Base-by-base conservation (phyloP, 2,329 filamentous ascomycete genomes). In the Alternaria sp. region DNA sequence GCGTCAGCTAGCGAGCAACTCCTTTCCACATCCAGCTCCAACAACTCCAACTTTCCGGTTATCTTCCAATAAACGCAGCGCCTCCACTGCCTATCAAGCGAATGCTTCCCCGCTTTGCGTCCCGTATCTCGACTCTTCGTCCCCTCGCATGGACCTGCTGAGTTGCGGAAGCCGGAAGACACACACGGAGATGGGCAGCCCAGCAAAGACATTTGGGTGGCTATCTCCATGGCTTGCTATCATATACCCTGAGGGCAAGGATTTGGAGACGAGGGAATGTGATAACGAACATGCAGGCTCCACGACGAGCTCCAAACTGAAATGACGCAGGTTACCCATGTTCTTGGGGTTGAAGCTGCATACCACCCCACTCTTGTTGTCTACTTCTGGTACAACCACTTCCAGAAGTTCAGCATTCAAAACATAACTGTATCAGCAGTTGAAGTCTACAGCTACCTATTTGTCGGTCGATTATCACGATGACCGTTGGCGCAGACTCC, bases 281-380 rank as follows among this genome's bases (percentile, higher is more conserved):
- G 54, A 47, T 58, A 57, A 26, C 23, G 17, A 46, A n/a, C 5
- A 49, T 30, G 19, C 15, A 26, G 19, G 53, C 46, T 23, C 25
- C 40, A 50, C 26, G 17, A 59, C 23, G 32, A 13, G 32, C 46
- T 43, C 25, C 28, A 43, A 21, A 30, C 28, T 40, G 26, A 21
- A 32, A 36, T 50, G 32, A 45, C 21, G 11, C 36, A 51, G 46
- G 21, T 26, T 17, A 19, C 28, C 7, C 19, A 26, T 52, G 21
- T 43, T 30, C 47, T 21, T 32, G n/a, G 15, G 28, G 32, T 40
- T 26, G 3, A 12, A 23, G 8, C 32, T 54, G 19, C 23, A 59
- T n/a, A 12, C 44, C 49, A 50, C 53, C 62, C 62, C 59, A 61
- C 62, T 51, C 25, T 45, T 55, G 49, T 54, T 51, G 15, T 17